Evolutionary conservation across 225 moss, liverwort and hornwort genomes (phyloP).

Genomic region (Lunularia cruciata): DNA sequence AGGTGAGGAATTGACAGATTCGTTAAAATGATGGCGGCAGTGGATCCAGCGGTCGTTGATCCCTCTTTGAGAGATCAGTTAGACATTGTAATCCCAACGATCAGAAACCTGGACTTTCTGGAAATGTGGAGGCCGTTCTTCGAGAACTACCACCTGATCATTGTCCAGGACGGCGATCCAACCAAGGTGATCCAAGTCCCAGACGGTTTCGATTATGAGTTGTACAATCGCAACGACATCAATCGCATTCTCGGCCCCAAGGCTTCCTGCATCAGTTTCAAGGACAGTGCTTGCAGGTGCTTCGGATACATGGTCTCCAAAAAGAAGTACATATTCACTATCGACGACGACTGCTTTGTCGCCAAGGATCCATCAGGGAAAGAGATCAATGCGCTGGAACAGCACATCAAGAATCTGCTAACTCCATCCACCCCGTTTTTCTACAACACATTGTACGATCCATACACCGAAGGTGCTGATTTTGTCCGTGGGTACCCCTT

Average conservation of each 20-base stretch:
- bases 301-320: conserved; percentile 68
- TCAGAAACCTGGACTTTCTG: conserved; percentile 55
- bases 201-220: conserved; percentile 57
- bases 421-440: conserved; percentile 80
- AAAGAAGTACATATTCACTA: conserved; percentile 65
- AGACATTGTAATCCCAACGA: conserved; percentile 64
- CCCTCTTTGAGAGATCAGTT: conserved; percentile 41
- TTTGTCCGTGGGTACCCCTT: conserved; percentile 96
- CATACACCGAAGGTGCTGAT: conserved; percentile 76
- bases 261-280: conserved; percentile 65
- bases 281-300: conserved; percentile 64
- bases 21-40: conserved; percentile 37
- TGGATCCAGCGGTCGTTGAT: conserved; percentile 28
- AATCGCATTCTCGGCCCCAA: conserved; percentile 58
- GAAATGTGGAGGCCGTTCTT: conserved; percentile 66
- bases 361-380: conserved; percentile 62
- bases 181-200: conserved; percentile 55
- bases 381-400: conserved; percentile 67
- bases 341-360: conserved; percentile 66
- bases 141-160: conserved; percentile 57
- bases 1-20: no score
- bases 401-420: conserved; percentile 74
- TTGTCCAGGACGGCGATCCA: conserved; percentile 67
- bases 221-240: conserved; percentile 67
- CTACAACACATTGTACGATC: conserved; percentile 90